Percentiles rank a stretch among this genome's conserved stretches.
Evolutionary conservation across 2,329 filamentous ascomycete species (phyloP).

Genomic region (Venturia nashicola): DNA sequence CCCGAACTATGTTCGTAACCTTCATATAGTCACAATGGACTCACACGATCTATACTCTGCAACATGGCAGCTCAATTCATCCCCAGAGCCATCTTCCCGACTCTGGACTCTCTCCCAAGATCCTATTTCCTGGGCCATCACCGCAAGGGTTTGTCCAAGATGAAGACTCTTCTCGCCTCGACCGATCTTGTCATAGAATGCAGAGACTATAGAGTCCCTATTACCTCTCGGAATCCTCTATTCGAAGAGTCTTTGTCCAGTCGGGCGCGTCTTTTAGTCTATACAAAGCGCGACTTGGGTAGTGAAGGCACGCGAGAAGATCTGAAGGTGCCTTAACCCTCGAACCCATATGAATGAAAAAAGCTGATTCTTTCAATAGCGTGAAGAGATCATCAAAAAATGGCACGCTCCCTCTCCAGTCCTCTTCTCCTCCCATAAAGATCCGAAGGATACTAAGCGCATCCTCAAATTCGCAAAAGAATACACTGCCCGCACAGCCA

Average conservation of each 20-base stretch:
- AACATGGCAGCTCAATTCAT: slow-evolving; percentile 43
- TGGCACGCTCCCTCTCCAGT: slow-evolving; percentile 42
- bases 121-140: slow-evolving; percentile 97
- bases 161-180: slow-evolving; percentile 66
- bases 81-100: slow-evolving; percentile 61
- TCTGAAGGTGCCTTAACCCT: slow-evolving; percentile 24
- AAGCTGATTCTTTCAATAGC: slow-evolving; percentile 17
- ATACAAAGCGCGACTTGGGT: slow-evolving; percentile 78
- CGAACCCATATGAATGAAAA: not conserved
- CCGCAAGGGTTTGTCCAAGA: slow-evolving; percentile 64
- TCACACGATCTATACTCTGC: not conserved
- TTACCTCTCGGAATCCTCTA: slow-evolving; percentile 80
- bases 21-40: not conserved
- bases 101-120: slow-evolving; percentile 63
- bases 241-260: slow-evolving; percentile 69
- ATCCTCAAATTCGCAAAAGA: slow-evolving; percentile 40
- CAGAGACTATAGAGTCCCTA: slow-evolving; percentile 79
- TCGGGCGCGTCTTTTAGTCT: slow-evolving; percentile 68
- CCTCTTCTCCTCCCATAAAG: slow-evolving; percentile 40
- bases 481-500: slow-evolving; percentile 37
- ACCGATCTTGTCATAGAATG: slow-evolving; percentile 90
- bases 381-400: slow-evolving; percentile 37
- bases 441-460: slow-evolving; percentile 30
- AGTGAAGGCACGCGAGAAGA: slow-evolving; percentile 28
- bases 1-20: not conserved